These are phyloP conservation scores for Leptoxyphium fumago DNA, from an alignment of 2,329 filamentous ascomycete genomes.

Conservation along the genomic window DNA sequence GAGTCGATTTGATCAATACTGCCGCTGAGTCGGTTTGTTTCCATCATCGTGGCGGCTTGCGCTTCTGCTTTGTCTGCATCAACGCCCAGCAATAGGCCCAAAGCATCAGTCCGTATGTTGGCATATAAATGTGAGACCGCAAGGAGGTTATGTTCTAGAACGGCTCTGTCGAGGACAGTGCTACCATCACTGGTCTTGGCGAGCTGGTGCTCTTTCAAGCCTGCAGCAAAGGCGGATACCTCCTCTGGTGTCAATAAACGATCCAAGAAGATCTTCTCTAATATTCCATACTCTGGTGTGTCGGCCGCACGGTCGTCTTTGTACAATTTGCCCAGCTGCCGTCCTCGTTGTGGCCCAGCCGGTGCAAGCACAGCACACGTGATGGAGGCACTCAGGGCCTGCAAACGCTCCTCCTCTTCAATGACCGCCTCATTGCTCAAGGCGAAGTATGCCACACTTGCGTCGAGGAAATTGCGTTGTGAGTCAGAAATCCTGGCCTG, in stretches of 20 bases:
- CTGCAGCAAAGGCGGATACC: constrained; percentile 70
- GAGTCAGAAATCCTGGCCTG: constrained; percentile 90
- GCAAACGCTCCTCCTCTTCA: constrained; percentile 73
- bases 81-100: constrained; percentile 65
- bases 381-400: constrained; percentile 73
- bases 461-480: constrained; percentile 76
- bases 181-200: constrained; percentile 80
- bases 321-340: constrained; percentile 70
- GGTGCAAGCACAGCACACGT: constrained; percentile 87
- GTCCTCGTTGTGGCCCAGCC: constrained; percentile 70
- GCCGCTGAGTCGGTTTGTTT: constrained; percentile 76
- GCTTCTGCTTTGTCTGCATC: constrained; percentile 71
- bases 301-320: constrained; percentile 74
- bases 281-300: constrained; percentile 67
- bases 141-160: constrained; percentile 90
- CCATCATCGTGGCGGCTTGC: constrained; percentile 89
- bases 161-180: constrained; percentile 82
- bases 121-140: constrained; percentile 51
- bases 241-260: constrained; percentile 68
- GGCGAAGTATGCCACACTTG: constrained; percentile 74
- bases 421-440: constrained; percentile 66
- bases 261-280: constrained; percentile 97
- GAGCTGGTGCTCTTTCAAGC: constrained; percentile 73
- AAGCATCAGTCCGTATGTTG: constrained; percentile 44
- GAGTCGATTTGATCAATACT: constrained; percentile 89